Base-by-base conservation (phyloP, 129 eudicot genomes). In the Silybum marianum region DNA sequence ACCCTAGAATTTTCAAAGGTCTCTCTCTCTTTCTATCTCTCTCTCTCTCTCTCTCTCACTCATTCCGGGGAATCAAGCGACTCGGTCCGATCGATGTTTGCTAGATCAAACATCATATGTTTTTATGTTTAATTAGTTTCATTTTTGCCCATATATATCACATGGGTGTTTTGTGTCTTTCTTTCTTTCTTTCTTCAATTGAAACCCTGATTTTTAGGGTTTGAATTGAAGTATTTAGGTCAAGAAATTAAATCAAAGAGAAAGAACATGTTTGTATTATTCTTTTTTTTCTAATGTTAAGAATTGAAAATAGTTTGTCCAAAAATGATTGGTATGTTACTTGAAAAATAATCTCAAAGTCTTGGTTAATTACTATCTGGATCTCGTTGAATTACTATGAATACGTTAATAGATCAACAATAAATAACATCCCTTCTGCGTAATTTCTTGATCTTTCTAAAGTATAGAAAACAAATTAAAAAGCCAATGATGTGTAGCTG, bases 11-110 rank as follows among this genome's bases (percentile, higher is more conserved):
- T 62, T 76, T 75, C 39, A 26, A 39, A 76, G 78, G 76, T 77
- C 22, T 69, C 44, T 69, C 21, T 69, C 18, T 69, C 23, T 34
- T 32, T 32, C 46, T 71, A 1, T 70, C 40, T 67, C 71, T 73
- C 69, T 73, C 28, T 82, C 14, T 75, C 76, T 74, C 78, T 62
- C 51, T 39, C 21, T 80, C 69, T 80, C 76, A 71, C 69, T 79
- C 58, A 46, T 70, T 22, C 28, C 66, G 86, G 86, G 86, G 86
- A 83, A 83, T 83, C 78, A 83, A 83, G 82, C 86, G 38, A 77
- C 73, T 83, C 69, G 86, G 86, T 77, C 82, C 86, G 86, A 83
- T 83, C 32, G 65, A 38, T 83, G 82, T 83, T 83, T 77, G 82
- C 68, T 71, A 83, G 69, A 58, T 38, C 78, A 77, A 83, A 71